Evolutionary conservation across 1,284 basidiomycete species (phyloP).

Genomic region (Xerocomus nothofagi): DNA sequence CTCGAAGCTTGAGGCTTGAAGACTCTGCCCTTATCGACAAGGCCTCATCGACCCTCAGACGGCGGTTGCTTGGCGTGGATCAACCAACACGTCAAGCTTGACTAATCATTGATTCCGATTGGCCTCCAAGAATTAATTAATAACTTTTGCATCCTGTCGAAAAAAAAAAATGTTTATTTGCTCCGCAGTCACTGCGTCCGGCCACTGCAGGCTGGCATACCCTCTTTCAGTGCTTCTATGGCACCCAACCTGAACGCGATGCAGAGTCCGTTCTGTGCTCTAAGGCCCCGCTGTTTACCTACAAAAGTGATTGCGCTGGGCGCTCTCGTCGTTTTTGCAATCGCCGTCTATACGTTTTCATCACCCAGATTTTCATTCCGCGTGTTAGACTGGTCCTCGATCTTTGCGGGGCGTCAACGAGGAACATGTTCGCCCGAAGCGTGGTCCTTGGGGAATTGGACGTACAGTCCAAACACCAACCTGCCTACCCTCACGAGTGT

Average conservation of each 20-base stretch:
- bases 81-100: constrained; percentile 4
- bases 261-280: constrained; percentile 7
- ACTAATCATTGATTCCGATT: constrained; percentile 1
- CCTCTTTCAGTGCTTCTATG: constrained; percentile 3
- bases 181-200: constrained; percentile 7
- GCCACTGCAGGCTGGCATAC: background rate
- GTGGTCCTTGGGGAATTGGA: constrained; percentile 48
- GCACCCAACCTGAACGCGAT: constrained; percentile 1
- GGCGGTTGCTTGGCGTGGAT: too few species aligned
- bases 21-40: too few species aligned
- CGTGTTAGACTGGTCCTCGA: constrained; percentile 22
- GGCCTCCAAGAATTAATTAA: too few species aligned
- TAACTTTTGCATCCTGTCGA: too few species aligned
- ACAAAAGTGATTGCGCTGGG: constrained; percentile 25
- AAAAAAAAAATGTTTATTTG: too few species aligned
- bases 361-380: constrained; percentile 16
- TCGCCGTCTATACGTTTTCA: constrained; percentile 29
- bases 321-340: constrained; percentile 20
- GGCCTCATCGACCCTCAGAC: too few species aligned
- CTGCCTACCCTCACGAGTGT: constrained; percentile 36
- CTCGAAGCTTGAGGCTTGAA: too few species aligned
- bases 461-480: constrained; percentile 37
- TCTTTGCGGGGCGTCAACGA: constrained; percentile 28
- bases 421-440: constrained; percentile 42
- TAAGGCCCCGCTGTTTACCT: constrained; percentile 25